Evolutionary conservation across 176 grass and related monocot species (phyloP), one percentile per base, ranked within the genome.

Genomic region (Paspalum vaginatum): DNA sequence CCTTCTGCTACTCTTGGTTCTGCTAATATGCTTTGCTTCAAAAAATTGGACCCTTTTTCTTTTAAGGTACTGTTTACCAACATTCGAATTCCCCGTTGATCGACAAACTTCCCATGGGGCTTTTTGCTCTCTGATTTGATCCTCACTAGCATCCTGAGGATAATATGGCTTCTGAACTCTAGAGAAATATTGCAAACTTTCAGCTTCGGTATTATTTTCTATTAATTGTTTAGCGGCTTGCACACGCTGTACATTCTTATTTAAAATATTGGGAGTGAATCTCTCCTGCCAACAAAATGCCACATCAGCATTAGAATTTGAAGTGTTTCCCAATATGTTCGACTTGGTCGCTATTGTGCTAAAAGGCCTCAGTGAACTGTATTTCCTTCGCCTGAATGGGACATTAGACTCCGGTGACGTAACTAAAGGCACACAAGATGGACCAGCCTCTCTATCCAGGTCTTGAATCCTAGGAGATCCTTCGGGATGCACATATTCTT

Each of bases 31-130:
- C 80, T 85, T 84, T 84, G 83, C 50, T 76, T 92, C 90, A 37
- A 68, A 79, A 85, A 98, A 91, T 48, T 79, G 81, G 54, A 80
- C 81, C 80, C 70, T 78, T 84, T 94, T 94, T 74, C 90, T 93
- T 85, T 89, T 85, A 76, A 70, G 65, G 45, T 42, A 24, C 1
- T 61, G 74, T 87, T 86, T 81, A 70, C 52, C 75, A 75, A 69
- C 25, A 70, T 59, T 66, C 62, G 77, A 74, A 74, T 84, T 18
- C 2, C 14, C 50, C 67, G 76, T 14, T 52, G 81, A 39, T 82
- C 27, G 66, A 40, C 53, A 79, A 49, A 59, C 24, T 64, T 80
- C 61, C 46, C 11, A 22, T 66, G 65, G 64, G 71, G 61, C 71
- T 41, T 72, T 52, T 64, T 72, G 46, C 65, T 70, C 57, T 41